Base-by-base conservation (phyloP, 805 yeast species). In the Pachysolen tannophilus region DNA sequence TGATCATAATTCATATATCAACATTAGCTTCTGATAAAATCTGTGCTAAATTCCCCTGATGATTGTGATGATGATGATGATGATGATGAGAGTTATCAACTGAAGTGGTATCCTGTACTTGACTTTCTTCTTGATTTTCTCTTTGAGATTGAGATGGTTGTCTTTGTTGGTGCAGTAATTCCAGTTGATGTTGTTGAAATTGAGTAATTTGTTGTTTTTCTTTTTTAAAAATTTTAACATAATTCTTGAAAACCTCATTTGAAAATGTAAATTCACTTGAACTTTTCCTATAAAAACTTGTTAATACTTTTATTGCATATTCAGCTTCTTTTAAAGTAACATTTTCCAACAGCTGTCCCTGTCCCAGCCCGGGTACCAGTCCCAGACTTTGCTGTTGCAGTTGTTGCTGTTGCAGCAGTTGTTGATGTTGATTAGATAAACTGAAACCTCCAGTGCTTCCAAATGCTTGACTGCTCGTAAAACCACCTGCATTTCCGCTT, bases 121-220 rank as follows among this genome's bases (percentile, higher is more conserved):
- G n/a, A n/a, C n/a, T n/a, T n/a, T n/a, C n/a, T n/a, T n/a, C n/a
- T n/a, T n/a, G n/a, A n/a, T n/a, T n/a, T n/a, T n/a, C n/a, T n/a
- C n/a, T n/a, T n/a, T n/a, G n/a, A n/a, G n/a, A n/a, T n/a, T n/a
- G n/a, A n/a, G n/a, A n/a, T n/a, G n/a, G n/a, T n/a, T n/a, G n/a
- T n/a, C n/a, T n/a, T n/a, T n/a, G n/a, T n/a, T n/a, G n/a, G n/a
- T n/a, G n/a, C n/a, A n/a, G n/a, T n/a, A n/a, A n/a, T n/a, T n/a
- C n/a, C n/a, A n/a, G n/a, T n/a, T n/a, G n/a, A n/a, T n/a, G n/a
- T n/a, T n/a, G n/a, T n/a, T n/a, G n/a, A n/a, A n/a, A n/a, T n/a
- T n/a, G n/a, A n/a, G n/a, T n/a, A n/a, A n/a, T n/a, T 16, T 19
- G 27, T 26, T 17, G 28, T 20, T 20, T 29, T 14, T 34, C 33